Conservation (phyloP, 108 stramenopile genomes). For the Nitzschia sp. region DNA sequence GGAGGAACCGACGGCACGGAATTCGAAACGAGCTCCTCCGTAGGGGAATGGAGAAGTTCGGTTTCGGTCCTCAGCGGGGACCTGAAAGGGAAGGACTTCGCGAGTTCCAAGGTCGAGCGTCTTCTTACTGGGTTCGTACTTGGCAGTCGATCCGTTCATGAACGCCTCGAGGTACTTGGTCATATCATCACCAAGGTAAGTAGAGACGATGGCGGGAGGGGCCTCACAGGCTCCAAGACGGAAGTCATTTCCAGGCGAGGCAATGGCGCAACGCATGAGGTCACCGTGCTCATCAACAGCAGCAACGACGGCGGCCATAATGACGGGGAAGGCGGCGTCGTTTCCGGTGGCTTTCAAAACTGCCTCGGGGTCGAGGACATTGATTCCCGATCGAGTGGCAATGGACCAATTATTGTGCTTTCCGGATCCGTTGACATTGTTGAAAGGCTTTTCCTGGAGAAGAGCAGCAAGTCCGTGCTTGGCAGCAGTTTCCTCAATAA, state of each 20-base stretch:
- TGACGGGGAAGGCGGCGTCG: slow-evolving; percentile 78
- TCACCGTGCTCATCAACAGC: slow-evolving; percentile 95
- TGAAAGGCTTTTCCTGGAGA: slow-evolving; percentile 97
- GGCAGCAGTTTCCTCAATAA: slow-evolving; percentile 92
- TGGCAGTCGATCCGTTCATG: slow-evolving; percentile 67
- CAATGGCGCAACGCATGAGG: slow-evolving; percentile 92
- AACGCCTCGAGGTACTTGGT: slow-evolving; percentile 84
- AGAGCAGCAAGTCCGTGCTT: slow-evolving; percentile 93
- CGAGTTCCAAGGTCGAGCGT: slow-evolving; percentile 77
- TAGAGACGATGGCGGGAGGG: slow-evolving; percentile 94
- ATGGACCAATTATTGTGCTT: slow-evolving; percentile 98
- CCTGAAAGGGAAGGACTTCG: slow-evolving; percentile 84
- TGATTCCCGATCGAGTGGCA: slow-evolving; percentile 82
- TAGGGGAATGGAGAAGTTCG: slow-evolving; percentile 97
- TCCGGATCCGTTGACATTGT: slow-evolving; percentile 93
- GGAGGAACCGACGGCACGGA: slow-evolving; percentile 95
- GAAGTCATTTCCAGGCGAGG: slow-evolving; percentile 95
- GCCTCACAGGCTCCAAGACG: slow-evolving; percentile 96
- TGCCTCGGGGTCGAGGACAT: slow-evolving; percentile 75
- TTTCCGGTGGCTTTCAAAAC: slow-evolving; percentile 73
- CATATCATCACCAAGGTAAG: slow-evolving; percentile 94
- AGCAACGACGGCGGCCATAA: slow-evolving; percentile 92
- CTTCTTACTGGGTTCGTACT: slow-evolving; percentile 79
- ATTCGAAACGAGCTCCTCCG: slow-evolving; percentile 94
- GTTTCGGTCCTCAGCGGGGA: slow-evolving; percentile 96